phyloP scores from a whole-genome alignment of 441 rosid genomes.

The Codiaeum variegatum region DNA sequence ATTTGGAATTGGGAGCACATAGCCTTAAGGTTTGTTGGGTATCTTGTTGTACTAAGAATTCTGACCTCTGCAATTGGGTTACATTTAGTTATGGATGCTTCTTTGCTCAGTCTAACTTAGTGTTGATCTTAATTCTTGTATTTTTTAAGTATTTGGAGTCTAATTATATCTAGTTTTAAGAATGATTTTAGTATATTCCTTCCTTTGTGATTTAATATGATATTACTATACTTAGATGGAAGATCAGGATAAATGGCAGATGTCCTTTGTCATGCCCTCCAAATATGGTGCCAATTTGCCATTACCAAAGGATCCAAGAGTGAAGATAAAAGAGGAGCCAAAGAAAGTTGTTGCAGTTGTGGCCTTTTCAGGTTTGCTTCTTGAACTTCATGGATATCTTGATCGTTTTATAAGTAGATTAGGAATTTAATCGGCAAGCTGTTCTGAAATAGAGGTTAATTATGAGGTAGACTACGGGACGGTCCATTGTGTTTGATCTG shows the following conservation, averaged over 20 bases:
- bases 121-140: neutral
- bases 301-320: slow-evolving; percentile 63
- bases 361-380: slow-evolving; percentile 70
- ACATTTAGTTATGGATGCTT: neutral
- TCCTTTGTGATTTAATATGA: neutral
- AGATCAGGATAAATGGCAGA: slow-evolving; percentile 67
- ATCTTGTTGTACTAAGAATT: neutral
- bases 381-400: neutral
- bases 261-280: slow-evolving; percentile 92
- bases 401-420: neutral
- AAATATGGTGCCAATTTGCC: slow-evolving; percentile 79
- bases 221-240: slow-evolving; percentile 35
- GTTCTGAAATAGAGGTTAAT: neutral
- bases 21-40: neutral
- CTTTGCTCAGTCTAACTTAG: neutral
- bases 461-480: neutral
- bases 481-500: neutral
- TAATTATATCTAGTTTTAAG: neutral
- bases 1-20: neutral
- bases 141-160: neutral
- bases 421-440: neutral
- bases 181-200: slow-evolving; percentile 1
- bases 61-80: neutral
- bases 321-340: slow-evolving; percentile 67
- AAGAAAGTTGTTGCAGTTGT: slow-evolving; percentile 65